Evolutionary conservation across 106 monocot genomes (phyloP).

Genomic region (Dioscorea alata): DNA sequence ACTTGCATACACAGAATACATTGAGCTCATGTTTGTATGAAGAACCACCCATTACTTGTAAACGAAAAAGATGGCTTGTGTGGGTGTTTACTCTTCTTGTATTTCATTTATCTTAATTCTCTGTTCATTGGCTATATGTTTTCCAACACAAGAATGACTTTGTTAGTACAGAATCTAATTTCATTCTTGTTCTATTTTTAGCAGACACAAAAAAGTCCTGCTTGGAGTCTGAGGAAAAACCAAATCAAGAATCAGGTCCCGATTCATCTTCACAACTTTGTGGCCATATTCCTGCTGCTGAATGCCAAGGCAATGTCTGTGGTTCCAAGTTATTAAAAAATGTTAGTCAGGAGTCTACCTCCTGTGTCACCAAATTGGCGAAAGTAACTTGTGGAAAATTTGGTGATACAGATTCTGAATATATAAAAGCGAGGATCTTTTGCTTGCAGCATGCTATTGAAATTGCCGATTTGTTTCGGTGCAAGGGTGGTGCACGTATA

Average conservation of each 20-base stretch:
- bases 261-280: not conserved
- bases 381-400: not conserved
- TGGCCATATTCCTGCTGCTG: not conserved
- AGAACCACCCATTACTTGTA: too few species aligned
- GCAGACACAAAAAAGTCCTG: not conserved
- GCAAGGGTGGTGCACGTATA: slow-evolving; percentile 49
- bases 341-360: slow-evolving; percentile 2
- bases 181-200: not conserved
- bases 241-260: slow-evolving; percentile 5
- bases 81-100: too few species aligned
- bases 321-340: not conserved
- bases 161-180: slow-evolving; percentile 5
- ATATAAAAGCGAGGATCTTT: slow-evolving; percentile 68
- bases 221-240: not conserved
- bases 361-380: not conserved
- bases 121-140: too few species aligned
- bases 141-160: not conserved
- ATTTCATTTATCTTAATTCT: too few species aligned
- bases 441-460: slow-evolving; percentile 95
- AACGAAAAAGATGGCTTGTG: too few species aligned
- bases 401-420: slow-evolving; percentile 36
- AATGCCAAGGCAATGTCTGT: not conserved
- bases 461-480: slow-evolving; percentile 45
- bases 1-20: too few species aligned
- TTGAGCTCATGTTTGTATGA: too few species aligned